Percentiles rank a stretch among this genome's conserved stretches.
Conservation (phyloP, 257 asterid species). For the Solanum pimpinellifolium region DNA sequence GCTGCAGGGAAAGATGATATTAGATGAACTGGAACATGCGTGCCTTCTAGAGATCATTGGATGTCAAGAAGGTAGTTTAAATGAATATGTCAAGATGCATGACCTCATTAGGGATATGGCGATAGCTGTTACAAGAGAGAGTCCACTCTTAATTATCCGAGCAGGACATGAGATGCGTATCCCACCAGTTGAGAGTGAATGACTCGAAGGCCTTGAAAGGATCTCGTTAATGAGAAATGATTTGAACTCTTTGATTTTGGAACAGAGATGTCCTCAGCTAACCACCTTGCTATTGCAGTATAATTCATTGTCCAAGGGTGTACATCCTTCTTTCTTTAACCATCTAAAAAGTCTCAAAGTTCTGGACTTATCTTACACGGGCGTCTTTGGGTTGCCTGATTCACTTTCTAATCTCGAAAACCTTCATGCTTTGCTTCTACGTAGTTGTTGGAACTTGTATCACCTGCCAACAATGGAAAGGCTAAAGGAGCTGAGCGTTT, state of each 20-base stretch:
- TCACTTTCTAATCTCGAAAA: slow-evolving; percentile 13
- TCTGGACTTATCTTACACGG: slow-evolving; percentile 22
- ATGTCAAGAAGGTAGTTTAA: background rate
- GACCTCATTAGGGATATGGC: slow-evolving; percentile 19
- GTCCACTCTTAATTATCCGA: slow-evolving; percentile 8
- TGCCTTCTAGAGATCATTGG: slow-evolving; percentile 5
- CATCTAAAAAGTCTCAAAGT: slow-evolving; percentile 7
- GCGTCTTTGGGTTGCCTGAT: slow-evolving; percentile 4
- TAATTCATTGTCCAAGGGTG: slow-evolving; percentile 12
- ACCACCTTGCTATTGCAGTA: slow-evolving; percentile 22
- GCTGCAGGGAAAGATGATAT: slow-evolving; percentile 5
- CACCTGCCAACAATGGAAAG: slow-evolving; percentile 7
- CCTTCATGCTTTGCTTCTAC: slow-evolving; percentile 12
- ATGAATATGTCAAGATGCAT: slow-evolving; percentile 11
- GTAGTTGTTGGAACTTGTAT: slow-evolving; percentile 24
- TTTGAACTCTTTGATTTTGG: slow-evolving; percentile 2
- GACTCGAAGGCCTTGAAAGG: slow-evolving; percentile 14
- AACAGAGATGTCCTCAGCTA: slow-evolving; percentile 14
- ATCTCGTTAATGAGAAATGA: slow-evolving; percentile 27
- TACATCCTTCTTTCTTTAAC: slow-evolving; percentile 7
- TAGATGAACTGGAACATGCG: slow-evolving; percentile 9
- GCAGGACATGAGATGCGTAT: slow-evolving; percentile 8
- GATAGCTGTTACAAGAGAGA: slow-evolving; percentile 11
- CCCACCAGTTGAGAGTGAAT: slow-evolving; percentile 9
- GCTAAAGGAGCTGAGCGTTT: slow-evolving; percentile 11